Evolutionary conservation across 176 grass and related monocot species (phyloP), one percentile per base, ranked within the genome.

Genomic region (Zea luxurians): DNA sequence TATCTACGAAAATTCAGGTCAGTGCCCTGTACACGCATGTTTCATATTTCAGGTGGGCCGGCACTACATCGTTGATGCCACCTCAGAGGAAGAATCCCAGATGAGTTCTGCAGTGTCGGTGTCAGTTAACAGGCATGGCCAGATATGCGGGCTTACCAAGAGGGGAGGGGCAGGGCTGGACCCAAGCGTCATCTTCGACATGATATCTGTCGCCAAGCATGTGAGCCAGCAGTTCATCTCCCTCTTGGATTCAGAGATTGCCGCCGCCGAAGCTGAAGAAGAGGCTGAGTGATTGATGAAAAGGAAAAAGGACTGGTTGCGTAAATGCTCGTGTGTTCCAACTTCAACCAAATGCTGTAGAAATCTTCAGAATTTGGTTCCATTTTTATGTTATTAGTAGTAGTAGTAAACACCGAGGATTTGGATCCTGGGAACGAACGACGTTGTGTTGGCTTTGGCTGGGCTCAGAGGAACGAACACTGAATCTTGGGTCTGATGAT

Each of bases 121-220:
- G n/a, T 55, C 52, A 55, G 52, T 55, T 0, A 55, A 55, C 16
- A 55, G 52, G 52, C 16, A 55, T n/a, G 52, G 52, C 16, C 52
- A n/a, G 0, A 55, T 55, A 55, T 55, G 52, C 6, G 52, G 52
- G 52, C 52, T 55, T n/a, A 55, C 52, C 52, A 55, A 55, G 52
- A 55, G 50, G 52, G 50, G 52, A 55, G 52, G 52, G 7, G 52
- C 52, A 55, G 52, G 52, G 52, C 52, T 55, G 52, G 52, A 55
- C 15, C 52, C 52, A n/a, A 55, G 52, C 52, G 16, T 55, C 16
- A 55, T 97, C 47, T 85, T 89, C 7, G 91, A 97, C 75, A 91
- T 97, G 93, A 87, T 97, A 75, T 93, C 93, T 2, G 91, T 93
- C 0, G 88, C 90, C 42, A 93, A 88, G 80, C 83, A 88, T 73